phyloP scores from a whole-genome alignment of 2,329 filamentous ascomycete species.

The Ophiostoma piceae region DNA sequence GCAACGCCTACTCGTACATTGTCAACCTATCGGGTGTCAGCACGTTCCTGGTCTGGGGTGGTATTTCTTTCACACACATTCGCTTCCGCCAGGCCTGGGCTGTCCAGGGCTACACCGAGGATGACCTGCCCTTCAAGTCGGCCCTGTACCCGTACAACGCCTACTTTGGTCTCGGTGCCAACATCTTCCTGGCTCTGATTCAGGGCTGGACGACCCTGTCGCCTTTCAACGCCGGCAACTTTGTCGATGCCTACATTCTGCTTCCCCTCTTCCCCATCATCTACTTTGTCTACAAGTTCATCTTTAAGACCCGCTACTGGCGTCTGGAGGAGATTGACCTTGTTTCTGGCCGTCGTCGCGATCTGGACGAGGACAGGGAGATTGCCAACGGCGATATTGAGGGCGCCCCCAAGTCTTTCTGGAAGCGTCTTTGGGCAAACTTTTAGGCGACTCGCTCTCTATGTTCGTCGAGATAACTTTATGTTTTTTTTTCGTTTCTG shows the following conservation, averaged over 20 bases:
- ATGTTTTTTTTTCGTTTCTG: not conserved
- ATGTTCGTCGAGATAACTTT: not conserved
- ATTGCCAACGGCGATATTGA: constrained; percentile 31
- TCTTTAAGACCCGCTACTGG: constrained; percentile 50
- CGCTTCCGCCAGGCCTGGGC: constrained; percentile 63
- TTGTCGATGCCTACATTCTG: constrained; percentile 60
- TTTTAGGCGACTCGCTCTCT: constrained; percentile 30
- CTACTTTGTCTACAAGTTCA: constrained; percentile 50
- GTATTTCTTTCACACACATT: constrained; percentile 65
- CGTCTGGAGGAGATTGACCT: constrained; percentile 51
- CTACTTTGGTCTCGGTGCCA: constrained; percentile 54
- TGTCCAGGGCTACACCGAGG: constrained; percentile 50
- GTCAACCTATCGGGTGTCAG: constrained; percentile 65
- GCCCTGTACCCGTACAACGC: constrained; percentile 53
- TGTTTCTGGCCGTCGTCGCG: constrained; percentile 49
- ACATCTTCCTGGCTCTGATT: constrained; percentile 54
- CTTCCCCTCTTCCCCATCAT: constrained; percentile 56
- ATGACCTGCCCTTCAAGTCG: constrained; percentile 52
- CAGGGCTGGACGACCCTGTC: constrained; percentile 58
- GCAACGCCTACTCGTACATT: constrained; percentile 62
- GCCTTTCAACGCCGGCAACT: constrained; percentile 53
- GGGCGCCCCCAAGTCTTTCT: constrained; percentile 34
- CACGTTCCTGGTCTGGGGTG: constrained; percentile 67
- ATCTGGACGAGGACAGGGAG: constrained; percentile 46
- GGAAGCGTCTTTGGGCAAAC: constrained; percentile 41